Conservation (phyloP, 139 green algal species). For the Closterium sp. region DNA sequence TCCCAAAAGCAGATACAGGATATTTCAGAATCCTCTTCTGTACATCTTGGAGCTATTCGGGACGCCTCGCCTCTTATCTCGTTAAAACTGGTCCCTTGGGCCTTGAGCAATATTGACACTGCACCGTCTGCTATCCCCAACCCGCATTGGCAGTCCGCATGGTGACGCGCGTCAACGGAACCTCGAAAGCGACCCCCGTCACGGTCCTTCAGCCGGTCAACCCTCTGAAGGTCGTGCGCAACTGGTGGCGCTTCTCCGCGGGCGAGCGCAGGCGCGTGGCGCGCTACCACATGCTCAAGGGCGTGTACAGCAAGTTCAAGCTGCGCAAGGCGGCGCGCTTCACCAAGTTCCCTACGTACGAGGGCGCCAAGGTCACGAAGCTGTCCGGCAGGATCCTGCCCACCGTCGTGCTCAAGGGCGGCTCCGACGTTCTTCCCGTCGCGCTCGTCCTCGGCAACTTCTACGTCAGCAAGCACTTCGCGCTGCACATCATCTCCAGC, state of each 20-base stretch:
- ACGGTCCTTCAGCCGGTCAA: background rate
- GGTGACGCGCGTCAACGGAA: background rate
- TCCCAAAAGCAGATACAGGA: too few species aligned
- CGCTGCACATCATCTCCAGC: background rate
- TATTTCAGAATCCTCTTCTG: too few species aligned
- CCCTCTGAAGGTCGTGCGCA: background rate
- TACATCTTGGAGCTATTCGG: too few species aligned
- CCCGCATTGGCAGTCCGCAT: background rate
- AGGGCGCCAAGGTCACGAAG: background rate
- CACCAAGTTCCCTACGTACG: background rate
- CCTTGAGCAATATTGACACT: too few species aligned
- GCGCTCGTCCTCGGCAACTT: background rate
- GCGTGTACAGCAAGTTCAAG: background rate
- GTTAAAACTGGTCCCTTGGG: too few species aligned
- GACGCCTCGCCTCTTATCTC: too few species aligned
- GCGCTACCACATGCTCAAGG: background rate
- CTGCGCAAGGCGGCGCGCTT: background rate
- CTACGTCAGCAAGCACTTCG: background rate
- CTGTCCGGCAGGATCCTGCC: background rate
- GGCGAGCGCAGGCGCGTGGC: background rate
- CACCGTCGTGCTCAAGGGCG: background rate
- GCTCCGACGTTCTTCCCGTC: background rate
- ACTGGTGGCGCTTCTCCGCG: background rate
- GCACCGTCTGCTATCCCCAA: too few species aligned
- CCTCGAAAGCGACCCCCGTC: background rate